phyloP scores from a whole-genome alignment of 73 alveolate genomes.

The Tetrahymena borealis region DNA sequence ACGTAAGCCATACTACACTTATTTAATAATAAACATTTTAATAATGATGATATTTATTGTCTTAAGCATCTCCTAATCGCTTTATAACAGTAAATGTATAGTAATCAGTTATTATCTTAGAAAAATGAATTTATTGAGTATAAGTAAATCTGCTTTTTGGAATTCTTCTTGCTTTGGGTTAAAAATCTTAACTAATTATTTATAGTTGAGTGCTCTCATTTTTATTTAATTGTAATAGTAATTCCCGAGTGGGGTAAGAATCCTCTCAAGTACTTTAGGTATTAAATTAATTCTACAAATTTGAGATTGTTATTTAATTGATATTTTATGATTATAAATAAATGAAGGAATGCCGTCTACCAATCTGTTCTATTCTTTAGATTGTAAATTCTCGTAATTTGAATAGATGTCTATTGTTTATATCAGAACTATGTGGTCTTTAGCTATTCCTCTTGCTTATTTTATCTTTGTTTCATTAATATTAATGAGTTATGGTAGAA shows the following conservation, averaged over 20 bases:
- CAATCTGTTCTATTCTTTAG: slow-evolving; percentile 11
- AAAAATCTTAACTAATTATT: neutral
- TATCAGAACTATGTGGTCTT: slow-evolving; percentile 23
- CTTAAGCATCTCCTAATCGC: neutral
- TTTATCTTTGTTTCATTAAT: neutral
- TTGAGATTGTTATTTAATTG: neutral
- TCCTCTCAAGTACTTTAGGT: neutral
- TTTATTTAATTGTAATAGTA: neutral
- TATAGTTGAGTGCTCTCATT: neutral
- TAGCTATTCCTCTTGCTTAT: slow-evolving; percentile 14
- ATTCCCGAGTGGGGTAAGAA: neutral
- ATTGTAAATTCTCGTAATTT: neutral
- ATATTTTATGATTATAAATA: neutral
- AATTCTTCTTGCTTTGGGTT: neutral
- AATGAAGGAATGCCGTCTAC: slow-evolving; percentile 15
- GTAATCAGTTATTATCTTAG: neutral
- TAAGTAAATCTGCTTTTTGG: neutral
- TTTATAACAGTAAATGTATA: slow-evolving; percentile 1
- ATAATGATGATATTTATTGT: neutral
- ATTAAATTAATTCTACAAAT: too few species aligned
- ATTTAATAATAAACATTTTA: neutral
- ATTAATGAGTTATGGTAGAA: neutral
- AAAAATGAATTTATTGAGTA: neutral
- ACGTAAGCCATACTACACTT: neutral
- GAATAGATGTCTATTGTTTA: slow-evolving; percentile 3